Base-by-base conservation (phyloP, 306 rosid genomes). In the Echinosophora koreensis region DNA sequence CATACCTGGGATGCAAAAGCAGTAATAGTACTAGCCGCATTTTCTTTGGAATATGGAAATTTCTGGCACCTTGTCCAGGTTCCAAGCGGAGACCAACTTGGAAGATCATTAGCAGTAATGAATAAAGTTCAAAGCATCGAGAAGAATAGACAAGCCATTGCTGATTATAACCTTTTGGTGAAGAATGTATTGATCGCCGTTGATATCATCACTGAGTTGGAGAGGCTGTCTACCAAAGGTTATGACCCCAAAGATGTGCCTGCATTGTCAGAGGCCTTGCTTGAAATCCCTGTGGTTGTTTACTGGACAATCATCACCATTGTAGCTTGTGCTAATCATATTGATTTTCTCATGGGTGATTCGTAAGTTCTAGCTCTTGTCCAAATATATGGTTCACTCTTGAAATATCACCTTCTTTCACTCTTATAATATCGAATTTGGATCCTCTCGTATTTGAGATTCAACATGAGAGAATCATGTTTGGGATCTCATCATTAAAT, bases 1-100 rank as follows among this genome's bases (percentile, higher is more conserved):
- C 88, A 87, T 78, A 22, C 83, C 0, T 91, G 98, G 95, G 93
- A 86, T 27, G 89, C 92, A 12, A 93, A 91, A 78, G 90, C 92
- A 16, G 92, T 91, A 38, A 2, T 85, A 1, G 63, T 50, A 8
- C 62, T 85, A 0, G 86, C 86, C 37, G 86, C 88, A 4, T 81
- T 85, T 57, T 66, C 84, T 8, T 9, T 81, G 13, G 86, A 85
- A 7, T 81, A 77, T 57, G 88, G 86, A 6, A 74, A 70, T 49
- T 85, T 85, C 68, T 81, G 78, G 64, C 88, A 78, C 28, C 81
- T 85, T 1, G 77, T 67, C 0, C 81, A 73, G 57, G 59, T 66
- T 69, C 83, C 79, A 8, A 34, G 37, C 1, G 81, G 61, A 10
- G 88, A 85, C 44, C 30, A 65, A 0, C 86, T 85, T 6, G 88